Evolutionary conservation across 1,284 basidiomycete genomes (phyloP).

Genomic region (Ganoderma boninense): DNA sequence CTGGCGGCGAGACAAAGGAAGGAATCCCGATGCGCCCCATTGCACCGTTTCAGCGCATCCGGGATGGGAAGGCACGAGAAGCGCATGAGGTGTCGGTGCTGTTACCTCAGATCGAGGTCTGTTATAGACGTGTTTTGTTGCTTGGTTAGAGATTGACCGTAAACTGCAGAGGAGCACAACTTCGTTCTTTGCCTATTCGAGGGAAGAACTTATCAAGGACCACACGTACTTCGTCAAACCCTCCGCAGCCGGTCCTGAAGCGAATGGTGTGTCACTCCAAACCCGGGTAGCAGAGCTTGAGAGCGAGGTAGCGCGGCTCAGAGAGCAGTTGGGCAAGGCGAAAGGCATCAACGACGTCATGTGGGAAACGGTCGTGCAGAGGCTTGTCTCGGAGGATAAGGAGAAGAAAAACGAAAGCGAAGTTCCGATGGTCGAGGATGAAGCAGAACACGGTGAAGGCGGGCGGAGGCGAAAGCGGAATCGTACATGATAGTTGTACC

Average conservation of each 20-base stretch:
- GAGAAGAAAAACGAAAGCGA: conserved; percentile 30
- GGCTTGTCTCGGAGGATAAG: conserved; percentile 54
- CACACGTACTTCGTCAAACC: conserved; percentile 67
- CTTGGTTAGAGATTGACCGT: conserved; percentile 34
- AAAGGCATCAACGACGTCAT: conserved; percentile 89
- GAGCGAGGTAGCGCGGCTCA: conserved; percentile 70
- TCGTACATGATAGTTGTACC: conserved; percentile 26
- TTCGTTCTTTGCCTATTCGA: conserved; percentile 48
- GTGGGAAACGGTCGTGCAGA: conserved; percentile 85
- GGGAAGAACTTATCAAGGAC: conserved; percentile 65
- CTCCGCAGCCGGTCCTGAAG: conserved; percentile 38
- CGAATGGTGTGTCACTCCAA: conserved; percentile 52
- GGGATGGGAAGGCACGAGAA: conserved; percentile 70
- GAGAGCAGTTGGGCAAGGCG: conserved; percentile 78
- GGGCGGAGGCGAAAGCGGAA: conserved; percentile 36
- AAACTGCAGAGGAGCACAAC: conserved; percentile 29
- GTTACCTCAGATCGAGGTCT: conserved; percentile 56
- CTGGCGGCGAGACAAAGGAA: conserved; percentile 58
- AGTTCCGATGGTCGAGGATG: conserved; percentile 13
- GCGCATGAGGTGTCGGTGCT: conserved; percentile 72
- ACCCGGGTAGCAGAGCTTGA: conserved; percentile 75
- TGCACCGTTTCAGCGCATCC: conserved; percentile 74
- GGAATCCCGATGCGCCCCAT: conserved; percentile 72
- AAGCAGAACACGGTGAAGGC: conserved; percentile 19
- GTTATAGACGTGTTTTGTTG: conserved; percentile 29